Conservation (phyloP, 805 yeast genomes). For the Yamadazyma sp. region DNA sequence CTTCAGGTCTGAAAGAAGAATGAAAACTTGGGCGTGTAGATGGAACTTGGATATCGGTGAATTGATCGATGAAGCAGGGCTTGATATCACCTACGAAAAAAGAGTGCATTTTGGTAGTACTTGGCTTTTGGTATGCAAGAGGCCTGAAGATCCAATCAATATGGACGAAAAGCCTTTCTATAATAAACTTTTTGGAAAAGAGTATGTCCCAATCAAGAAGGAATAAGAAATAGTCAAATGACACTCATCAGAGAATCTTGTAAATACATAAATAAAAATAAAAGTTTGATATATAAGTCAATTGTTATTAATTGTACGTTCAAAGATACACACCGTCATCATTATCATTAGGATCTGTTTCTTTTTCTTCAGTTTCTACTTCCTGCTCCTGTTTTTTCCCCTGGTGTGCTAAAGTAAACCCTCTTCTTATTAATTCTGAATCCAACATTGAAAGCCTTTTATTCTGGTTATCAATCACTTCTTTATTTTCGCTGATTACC, state of each 20-base stretch:
- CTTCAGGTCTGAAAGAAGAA: constrained; percentile 75
- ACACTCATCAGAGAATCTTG: too few species aligned
- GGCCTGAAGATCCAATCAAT: constrained; percentile 62
- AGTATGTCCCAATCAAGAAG: constrained; percentile 27
- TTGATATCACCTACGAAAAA: constrained; percentile 76
- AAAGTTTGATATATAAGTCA: background rate
- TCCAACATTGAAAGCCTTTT: constrained; percentile 46
- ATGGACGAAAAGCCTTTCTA: constrained; percentile 42
- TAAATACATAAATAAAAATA: constrained; percentile 8
- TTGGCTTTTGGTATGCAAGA: constrained; percentile 77
- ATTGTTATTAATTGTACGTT: background rate
- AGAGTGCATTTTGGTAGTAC: constrained; percentile 91
- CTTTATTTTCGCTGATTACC: constrained; percentile 55
- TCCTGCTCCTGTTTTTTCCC: constrained; percentile 6
- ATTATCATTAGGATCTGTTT: background rate
- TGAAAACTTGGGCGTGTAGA: constrained; percentile 93
- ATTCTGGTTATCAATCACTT: constrained; percentile 52
- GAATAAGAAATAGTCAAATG: too few species aligned
- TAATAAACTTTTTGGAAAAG: constrained; percentile 42
- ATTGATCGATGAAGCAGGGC: constrained; percentile 76
- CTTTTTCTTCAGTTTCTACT: background rate
- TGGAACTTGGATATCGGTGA: constrained; percentile 96
- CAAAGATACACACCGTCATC: constrained; percentile 23
- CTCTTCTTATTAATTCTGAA: constrained; percentile 49
- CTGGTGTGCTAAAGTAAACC: constrained; percentile 11